Base-by-base conservation (phyloP, 1,284 basidiomycete genomes). In the Flammula alnicola region DNA sequence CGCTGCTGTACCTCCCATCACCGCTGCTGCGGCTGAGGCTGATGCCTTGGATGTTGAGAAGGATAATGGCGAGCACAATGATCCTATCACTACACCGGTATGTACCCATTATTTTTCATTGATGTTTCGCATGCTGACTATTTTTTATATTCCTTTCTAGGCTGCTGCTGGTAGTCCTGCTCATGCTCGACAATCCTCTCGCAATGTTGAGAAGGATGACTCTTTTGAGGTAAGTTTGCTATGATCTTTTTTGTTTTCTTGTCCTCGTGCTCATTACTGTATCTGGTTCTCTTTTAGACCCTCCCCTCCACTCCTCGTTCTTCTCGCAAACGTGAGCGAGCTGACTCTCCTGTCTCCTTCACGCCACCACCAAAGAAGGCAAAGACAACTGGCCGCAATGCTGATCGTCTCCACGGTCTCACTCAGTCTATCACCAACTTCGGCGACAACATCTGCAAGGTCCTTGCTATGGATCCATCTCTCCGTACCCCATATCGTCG, bases 111-210 rank as follows among this genome's bases (percentile, higher is more conserved):
- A 52, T 45, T 26, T n/a, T n/a, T n/a, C n/a, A 19, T 45, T 3
- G 33, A 33, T 10, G 53, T 50, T 12, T 20, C 43, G 12, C 25
- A 58, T 37, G 44, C n/a, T 58, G n/a, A n/a, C n/a, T n/a, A n/a
- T n/a, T n/a, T n/a, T n/a, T n/a, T n/a, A n/a, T n/a, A n/a, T n/a
- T n/a, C n/a, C n/a, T n/a, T n/a, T n/a, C n/a, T n/a, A n/a, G n/a
- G n/a, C n/a, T n/a, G n/a, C n/a, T n/a, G n/a, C n/a, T n/a, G n/a
- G n/a, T n/a, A n/a, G n/a, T n/a, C n/a, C n/a, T n/a, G n/a, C n/a
- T n/a, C n/a, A n/a, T n/a, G n/a, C n/a, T n/a, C n/a, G n/a, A n/a
- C n/a, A n/a, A n/a, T n/a, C n/a, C n/a, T n/a, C n/a, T n/a, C n/a
- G n/a, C n/a, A n/a, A n/a, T n/a, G n/a, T n/a, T n/a, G n/a, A n/a